Evolutionary conservation across 1,139 yeast genomes (phyloP), one percentile per base, ranked within the genome.

Genomic region (Nadsonia commutata): DNA sequence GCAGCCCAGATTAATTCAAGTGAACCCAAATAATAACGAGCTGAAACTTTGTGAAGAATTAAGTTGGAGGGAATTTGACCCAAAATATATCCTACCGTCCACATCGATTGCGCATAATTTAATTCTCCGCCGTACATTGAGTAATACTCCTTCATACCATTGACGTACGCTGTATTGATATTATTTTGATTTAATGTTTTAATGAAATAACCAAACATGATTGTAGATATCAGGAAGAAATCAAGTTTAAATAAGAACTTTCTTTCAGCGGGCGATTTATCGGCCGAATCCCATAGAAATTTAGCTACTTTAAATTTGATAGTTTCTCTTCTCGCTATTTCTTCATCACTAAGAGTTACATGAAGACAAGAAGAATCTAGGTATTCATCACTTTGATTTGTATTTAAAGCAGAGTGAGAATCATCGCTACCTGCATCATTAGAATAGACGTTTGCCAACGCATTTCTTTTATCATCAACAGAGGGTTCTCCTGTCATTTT

Each of bases 1-100:
- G 69, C 41, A 1, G 74, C 66, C 81, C 81, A 76, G 3, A 64
- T 44, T 3, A 75, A 49, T 51, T 76, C 80, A 48, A 75, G 61
- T 1, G 65, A 63, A 3, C 77, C 75, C 44, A 76, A 56, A 46
- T 72, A 72, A 50, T 64, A 73, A 45, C 80, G 59, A 7, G 80
- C 75, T 13, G 74, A 66, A 6, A 73, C 66, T 46, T 73, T 60
- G 52, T 73, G 77, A 40, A 76, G 56, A 40, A 76, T 63, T 51
- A 74, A 62, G 52, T 73, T 74, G 13, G 76, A 68, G 1, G 81
- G 82, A 33, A 76, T 63, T 50, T 74, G 79, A 11, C 80, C 79
- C 43, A 76, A 58, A 45, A 74, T 70, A 48, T 75, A 75, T 1
- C 81, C 82, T 16, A 73, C 71, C 0, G 79, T 74, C 69, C 73